Percentiles rank a stretch among this genome's conserved stretches.
phyloP scores from a whole-genome alignment of 352 stramenopile genomes.

The Phytophthora europaea region DNA sequence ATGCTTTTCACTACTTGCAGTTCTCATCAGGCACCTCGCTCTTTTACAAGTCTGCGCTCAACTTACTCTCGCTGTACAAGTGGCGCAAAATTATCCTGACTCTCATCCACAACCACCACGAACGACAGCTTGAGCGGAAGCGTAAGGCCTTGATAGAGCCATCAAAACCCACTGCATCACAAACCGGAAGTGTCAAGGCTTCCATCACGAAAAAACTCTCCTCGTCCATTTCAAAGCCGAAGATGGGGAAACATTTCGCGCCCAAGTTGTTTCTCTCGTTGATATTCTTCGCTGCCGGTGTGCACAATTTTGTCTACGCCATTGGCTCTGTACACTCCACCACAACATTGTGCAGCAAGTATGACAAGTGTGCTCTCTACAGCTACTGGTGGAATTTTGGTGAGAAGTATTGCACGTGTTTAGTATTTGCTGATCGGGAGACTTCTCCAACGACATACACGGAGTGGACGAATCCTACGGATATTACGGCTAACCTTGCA shows the following conservation, averaged over 20 bases:
- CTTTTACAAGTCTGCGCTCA: background rate
- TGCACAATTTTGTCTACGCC: constrained; percentile 38
- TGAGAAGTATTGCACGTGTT: constrained; percentile 40
- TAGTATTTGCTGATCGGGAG: constrained; percentile 52
- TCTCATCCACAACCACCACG: constrained; percentile 44
- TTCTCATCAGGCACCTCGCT: background rate
- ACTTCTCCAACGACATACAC: constrained; percentile 38
- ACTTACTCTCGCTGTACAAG: background rate
- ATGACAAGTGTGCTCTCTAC: constrained; percentile 44
- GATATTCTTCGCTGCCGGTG: constrained; percentile 34
- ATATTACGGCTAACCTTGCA: constrained; percentile 40
- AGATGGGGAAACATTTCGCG: constrained; percentile 19
- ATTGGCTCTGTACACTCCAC: constrained; percentile 43
- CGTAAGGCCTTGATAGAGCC: constrained; percentile 14
- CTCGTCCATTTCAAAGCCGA: constrained; percentile 2
- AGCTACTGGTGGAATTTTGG: constrained; percentile 58
- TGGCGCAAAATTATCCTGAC: constrained; percentile 6
- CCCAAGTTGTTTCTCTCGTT: constrained; percentile 46
- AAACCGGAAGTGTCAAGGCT: constrained; percentile 8
- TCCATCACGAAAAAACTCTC: constrained; percentile 14
- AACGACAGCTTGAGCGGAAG: constrained; percentile 22
- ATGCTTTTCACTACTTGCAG: background rate
- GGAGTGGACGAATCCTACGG: constrained; percentile 51
- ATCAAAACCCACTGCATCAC: background rate
- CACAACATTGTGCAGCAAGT: constrained; percentile 35